Evolutionary conservation across 148 eudicot genomes (phyloP), one percentile per base, ranked within the genome.

Genomic region (Heliamphora exappendiculata): DNA sequence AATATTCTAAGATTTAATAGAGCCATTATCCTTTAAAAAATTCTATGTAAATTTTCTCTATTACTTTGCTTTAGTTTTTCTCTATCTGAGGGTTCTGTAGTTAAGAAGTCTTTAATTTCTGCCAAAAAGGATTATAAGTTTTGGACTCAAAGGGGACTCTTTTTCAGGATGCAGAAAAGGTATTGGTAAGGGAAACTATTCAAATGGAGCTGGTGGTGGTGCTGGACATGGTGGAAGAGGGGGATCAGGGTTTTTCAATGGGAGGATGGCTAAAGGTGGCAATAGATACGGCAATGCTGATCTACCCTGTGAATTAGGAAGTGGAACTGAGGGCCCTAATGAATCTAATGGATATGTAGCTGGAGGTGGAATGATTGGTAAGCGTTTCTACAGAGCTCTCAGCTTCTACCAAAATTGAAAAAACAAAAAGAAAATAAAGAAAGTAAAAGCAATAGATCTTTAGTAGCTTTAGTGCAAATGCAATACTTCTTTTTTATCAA

Each of bases 201-300:
- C 88, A 47, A 83, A 92, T 84, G 97, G 94, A 49, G 93, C 91
- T 75, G 90, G 97, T 79, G 91, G 88, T 75, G 97, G 97, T 78
- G 97, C 97, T 85, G 97, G 97, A 36, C 97, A 92, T 80, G 97
- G 97, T 54, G 97, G 97, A 70, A 85, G 81, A 78, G 97, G 97
- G 37, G 97, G 97, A 36, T 80, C 89, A 63, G 97, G 97, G 73
- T 70, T 84, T 84, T 89, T 76, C 84, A 85, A 87, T 78, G 97
- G 97, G 54, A 78, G 72, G 69, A 67, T 85, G 76, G 86, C 89
- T 90, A 87, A 84, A 87, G 97, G 97, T 66, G 97, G 97, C 60
- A 72, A 67, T 70, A 80, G 74, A 55, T 92, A 92, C 80, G 97
- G 97, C 50, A 81, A 84, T 81, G 87, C 97, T 31, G 85, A 89